phyloP scores from a whole-genome alignment of 176 grass and related monocot species.

The Dactylis glomerata region DNA sequence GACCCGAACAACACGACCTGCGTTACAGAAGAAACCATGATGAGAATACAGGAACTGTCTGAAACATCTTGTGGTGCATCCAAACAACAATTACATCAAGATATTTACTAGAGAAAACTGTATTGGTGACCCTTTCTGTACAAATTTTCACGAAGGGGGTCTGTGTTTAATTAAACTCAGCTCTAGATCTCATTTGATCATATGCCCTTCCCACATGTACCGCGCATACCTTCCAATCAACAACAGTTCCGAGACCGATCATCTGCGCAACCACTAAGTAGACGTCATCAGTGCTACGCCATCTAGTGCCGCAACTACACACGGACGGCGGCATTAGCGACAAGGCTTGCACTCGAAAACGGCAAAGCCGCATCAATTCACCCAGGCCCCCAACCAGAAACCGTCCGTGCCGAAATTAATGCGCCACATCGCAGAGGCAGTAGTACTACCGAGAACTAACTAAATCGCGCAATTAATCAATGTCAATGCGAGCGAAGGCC shows the following conservation, averaged over 20 bases:
- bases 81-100: not conserved
- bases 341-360: not conserved
- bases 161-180: not conserved
- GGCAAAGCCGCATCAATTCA: constrained; percentile 15
- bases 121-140: not conserved
- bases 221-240: not conserved
- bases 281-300: not conserved
- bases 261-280: not conserved
- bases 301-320: not conserved
- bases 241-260: not conserved
- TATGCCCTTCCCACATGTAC: too few species aligned
- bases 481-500: constrained; percentile 1
- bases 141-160: not conserved
- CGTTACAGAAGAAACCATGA: constrained; percentile 1
- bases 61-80: not conserved
- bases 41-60: not conserved
- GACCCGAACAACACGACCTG: constrained; percentile 80
- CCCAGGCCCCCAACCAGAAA: constrained; percentile 18
- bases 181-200: not conserved
- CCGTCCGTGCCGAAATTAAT: not conserved
- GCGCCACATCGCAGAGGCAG: not conserved
- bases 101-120: not conserved
- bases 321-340: constrained; percentile 5
- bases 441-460: not conserved
- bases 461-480: constrained; percentile 6